Conservation (phyloP, 2,329 filamentous ascomycete genomes). For the Exophiala alcalophila region DNA sequence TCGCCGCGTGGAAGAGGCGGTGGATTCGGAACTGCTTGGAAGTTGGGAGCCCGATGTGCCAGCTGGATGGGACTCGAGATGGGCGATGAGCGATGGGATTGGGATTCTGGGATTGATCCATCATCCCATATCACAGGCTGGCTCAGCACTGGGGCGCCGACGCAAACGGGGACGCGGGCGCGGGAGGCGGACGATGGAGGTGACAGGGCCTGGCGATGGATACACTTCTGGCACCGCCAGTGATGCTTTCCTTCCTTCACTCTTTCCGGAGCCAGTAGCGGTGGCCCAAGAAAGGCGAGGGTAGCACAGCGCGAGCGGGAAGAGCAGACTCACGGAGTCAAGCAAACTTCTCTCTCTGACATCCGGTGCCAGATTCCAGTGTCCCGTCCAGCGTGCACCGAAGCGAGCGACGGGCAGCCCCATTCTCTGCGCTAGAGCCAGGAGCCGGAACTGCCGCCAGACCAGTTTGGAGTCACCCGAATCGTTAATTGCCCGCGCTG, state of each 20-base stretch:
- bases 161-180: no score
- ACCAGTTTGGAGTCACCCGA: constrained; percentile 23
- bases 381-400: no score
- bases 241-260: no score
- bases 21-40: constrained; percentile 22
- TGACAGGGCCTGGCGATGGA: constrained; percentile 20
- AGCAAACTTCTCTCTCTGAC: constrained; percentile 24
- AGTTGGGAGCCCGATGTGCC: no score
- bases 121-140: no score
- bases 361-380: constrained; percentile 26
- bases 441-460: constrained; percentile 24
- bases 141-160: no score
- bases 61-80: background rate
- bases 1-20: constrained; percentile 27
- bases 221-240: constrained; percentile 15
- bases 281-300: constrained; percentile 25
- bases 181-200: no score
- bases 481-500: constrained; percentile 18
- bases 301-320: constrained; percentile 26
- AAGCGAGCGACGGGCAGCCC: constrained; percentile 24
- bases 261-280: no score
- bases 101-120: no score
- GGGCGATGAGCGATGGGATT: background rate
- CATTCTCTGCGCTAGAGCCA: constrained; percentile 25
- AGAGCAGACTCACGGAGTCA: constrained; percentile 18